These are phyloP conservation scores for Forsythia suspensa DNA, from an alignment of 257 asterid genomes.

Conservation along the genomic window DNA sequence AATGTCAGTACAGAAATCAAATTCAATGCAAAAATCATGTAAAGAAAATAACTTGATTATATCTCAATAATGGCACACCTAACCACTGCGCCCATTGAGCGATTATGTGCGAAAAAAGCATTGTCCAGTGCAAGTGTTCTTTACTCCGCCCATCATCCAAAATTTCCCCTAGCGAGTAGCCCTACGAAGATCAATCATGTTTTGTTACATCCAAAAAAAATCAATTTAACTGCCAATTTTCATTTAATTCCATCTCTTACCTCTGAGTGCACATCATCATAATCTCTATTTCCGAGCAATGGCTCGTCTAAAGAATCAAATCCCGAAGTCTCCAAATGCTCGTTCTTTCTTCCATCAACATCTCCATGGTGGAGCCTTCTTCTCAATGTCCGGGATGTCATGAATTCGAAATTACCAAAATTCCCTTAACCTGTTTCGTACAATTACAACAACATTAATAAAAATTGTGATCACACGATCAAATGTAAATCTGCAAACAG, in stretches of 20 bases:
- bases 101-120: constrained; percentile 69
- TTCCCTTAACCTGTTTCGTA: neutral
- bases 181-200: constrained; percentile 27
- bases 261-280: constrained; percentile 40
- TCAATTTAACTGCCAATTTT: neutral
- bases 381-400: constrained; percentile 78
- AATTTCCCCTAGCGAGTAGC: constrained; percentile 42
- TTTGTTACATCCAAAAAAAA: neutral
- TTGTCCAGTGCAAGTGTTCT: constrained; percentile 75
- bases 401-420: constrained; percentile 14
- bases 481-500: neutral
- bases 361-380: constrained; percentile 81
- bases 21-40: neutral
- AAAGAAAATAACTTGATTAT: neutral
- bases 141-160: constrained; percentile 64
- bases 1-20: neutral
- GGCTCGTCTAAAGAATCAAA: constrained; percentile 71
- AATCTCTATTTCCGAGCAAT: constrained; percentile 53
- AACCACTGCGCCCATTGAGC: constrained; percentile 98
- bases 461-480: neutral
- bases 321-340: constrained; percentile 49
- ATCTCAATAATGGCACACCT: constrained; percentile 46
- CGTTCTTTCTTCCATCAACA: constrained; percentile 63
- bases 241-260: constrained; percentile 27
- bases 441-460: neutral